Base-by-base conservation (phyloP, 352 stramenopile genomes). In the Phytophthora fragariae region DNA sequence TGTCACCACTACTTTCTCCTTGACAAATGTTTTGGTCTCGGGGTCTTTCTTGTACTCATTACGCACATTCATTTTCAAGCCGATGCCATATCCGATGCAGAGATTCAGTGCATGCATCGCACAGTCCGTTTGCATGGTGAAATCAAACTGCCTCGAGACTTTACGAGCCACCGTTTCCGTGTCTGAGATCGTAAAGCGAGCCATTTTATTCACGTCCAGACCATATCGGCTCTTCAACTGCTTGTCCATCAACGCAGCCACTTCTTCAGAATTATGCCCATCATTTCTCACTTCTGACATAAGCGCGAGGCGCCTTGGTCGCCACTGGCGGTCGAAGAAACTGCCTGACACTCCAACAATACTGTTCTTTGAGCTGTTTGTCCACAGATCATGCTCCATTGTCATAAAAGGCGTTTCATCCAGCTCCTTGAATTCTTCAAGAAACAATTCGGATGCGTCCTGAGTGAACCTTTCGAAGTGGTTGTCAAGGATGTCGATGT, bases 371-470 rank as follows among this genome's bases (percentile, higher is more conserved):
- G 37, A 29, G 2, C 8, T 62, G 29, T 69, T 62, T 4, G 62
- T 57, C 24, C 52, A 62, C 2, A 69, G 9, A 27, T 62, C 62
- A n/a, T 69, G 39, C 11, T 57, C 49, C 35, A 62, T 33, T 10
- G 46, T 69, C 53, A 69, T 29, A 19, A 69, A 69, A 0, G 47
- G 15, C 1, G 41, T 55, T 8, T 33, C 53, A 29, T 50, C 14
- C 37, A 62, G 35, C 12, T 66, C 46, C 19, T 21, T 14, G 21
- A 66, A 58, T 29, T 58, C 47, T 17, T 50, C 33, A 14, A 11
- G 5, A 15, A 57, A 52, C 17, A 57, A 1, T 6, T 19, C 41
- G 8, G 41, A 6, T 17, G 41, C 15, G 12, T 24, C 47, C 47
- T 2, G 11, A 21, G 19, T 21, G 19, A 21, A 21, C 19, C 19